Evolutionary conservation across 257 asterid species (phyloP), one percentile per base, ranked within the genome.

Genomic region (Penstemon barbatus): DNA sequence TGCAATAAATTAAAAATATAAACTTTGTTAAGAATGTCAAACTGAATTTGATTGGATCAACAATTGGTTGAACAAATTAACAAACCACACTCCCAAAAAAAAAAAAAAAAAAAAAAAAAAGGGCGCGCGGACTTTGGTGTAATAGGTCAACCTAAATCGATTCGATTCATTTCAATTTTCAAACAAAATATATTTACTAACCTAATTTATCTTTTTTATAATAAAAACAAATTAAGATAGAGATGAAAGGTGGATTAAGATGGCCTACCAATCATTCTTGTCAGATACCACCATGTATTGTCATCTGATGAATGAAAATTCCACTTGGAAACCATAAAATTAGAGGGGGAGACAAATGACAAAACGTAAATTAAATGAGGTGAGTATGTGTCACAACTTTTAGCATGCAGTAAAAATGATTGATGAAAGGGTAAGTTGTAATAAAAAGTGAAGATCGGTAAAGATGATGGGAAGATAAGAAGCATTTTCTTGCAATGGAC

Each of bases 381-480:
- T 74, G 82, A 63, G 76, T 41, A 69, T 74, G 82, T 84, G 85
- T 77, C 86, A 72, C 86, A 80, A 78, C 84, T 81, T 89, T 84
- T 71, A 76, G 87, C 18, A 15, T 15, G 18, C 79, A 84, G 89
- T 85, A 80, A 84, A 88, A 87, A 87, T 89, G 86, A 89, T 89
- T 78, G 87, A 57, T 73, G 69, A 55, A 82, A 80, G 74, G 80
- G 71, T 80, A 82, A 83, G 74, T 80, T 38, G 19, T 11, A 49
- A 59, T 48, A 39, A n/a, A 61, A 55, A 63, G 61, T 10, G 50
- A 46, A 25, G 73, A 72, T 80, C 75, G 89, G 82, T 64, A 70
- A 75, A 78, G 33, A 25, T 87, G 95, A 87, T 77, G 83, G 83
- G 83, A 74, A 77, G 84, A 84, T 84, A 65, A 86, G 88, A 83